These are phyloP conservation scores for Metarhizium sp. DNA, from an alignment of 2,329 filamentous ascomycete genomes.

Conservation along the genomic window DNA sequence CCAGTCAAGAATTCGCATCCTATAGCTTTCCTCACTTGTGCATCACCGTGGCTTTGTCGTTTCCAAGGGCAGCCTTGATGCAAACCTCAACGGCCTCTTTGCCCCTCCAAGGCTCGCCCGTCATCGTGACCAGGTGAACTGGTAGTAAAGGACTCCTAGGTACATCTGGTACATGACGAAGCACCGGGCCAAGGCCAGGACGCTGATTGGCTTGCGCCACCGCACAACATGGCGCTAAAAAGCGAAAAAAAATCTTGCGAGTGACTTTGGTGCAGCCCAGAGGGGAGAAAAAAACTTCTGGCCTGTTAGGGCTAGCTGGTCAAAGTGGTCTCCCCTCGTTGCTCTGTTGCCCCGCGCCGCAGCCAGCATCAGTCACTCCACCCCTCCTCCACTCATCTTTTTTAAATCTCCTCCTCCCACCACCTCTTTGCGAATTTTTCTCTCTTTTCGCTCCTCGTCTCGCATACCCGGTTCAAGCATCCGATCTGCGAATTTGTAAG, in stretches of 20 bases:
- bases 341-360: slow-evolving; percentile 26
- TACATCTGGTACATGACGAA: neutral
- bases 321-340: neutral
- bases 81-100: neutral
- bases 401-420: slow-evolving; percentile 31
- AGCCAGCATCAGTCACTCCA: slow-evolving; percentile 18
- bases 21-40: neutral
- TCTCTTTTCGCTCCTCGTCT: slow-evolving; percentile 31
- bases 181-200: neutral
- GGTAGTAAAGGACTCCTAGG: neutral
- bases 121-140: slow-evolving; percentile 1
- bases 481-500: slow-evolving; percentile 32
- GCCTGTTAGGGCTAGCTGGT: slow-evolving; percentile 25
- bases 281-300: slow-evolving; percentile 16
- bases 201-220: slow-evolving; percentile 8
- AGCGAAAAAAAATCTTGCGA: slow-evolving; percentile 10
- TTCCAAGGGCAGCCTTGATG: neutral
- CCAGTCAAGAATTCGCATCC: neutral
- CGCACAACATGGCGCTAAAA: slow-evolving; percentile 4
- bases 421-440: slow-evolving; percentile 24
- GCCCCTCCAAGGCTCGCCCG: neutral
- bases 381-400: slow-evolving; percentile 18
- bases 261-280: slow-evolving; percentile 4
- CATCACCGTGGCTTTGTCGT: neutral
- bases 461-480: slow-evolving; percentile 36